Evolutionary conservation across 345 rosid species (phyloP).

Genomic region (Adansonia digitata): DNA sequence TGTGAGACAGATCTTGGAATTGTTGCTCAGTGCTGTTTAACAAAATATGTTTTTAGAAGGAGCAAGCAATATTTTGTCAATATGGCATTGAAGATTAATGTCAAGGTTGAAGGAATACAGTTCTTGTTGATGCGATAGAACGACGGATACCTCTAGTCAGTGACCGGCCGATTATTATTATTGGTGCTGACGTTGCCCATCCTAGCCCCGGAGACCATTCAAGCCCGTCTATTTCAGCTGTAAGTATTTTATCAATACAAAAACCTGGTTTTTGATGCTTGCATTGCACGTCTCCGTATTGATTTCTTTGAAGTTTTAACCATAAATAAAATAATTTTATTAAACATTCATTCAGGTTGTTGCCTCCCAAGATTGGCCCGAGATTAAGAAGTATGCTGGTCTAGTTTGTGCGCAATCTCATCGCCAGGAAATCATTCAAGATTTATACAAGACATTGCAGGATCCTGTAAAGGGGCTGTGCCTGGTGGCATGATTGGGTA

Average conservation of each 20-base stretch:
- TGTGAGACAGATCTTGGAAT: constrained; percentile 98
- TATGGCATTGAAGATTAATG: constrained; percentile 90
- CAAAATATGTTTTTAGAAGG: constrained; percentile 75
- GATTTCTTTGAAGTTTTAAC: neutral
- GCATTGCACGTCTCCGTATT: neutral
- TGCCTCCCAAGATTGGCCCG: constrained; percentile 99
- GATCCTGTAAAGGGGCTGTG: constrained; percentile 86
- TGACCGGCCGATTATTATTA: constrained; percentile 89
- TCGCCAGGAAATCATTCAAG: constrained; percentile 96
- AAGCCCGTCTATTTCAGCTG: constrained; percentile 98
- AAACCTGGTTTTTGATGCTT: neutral
- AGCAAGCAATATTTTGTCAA: constrained; percentile 84
- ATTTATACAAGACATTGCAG: constrained; percentile 85
- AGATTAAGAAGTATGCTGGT: constrained; percentile 91
- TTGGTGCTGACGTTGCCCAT: constrained; percentile 99
- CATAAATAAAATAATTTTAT: neutral
- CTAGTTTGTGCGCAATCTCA: constrained; percentile 98
- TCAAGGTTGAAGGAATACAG: constrained; percentile 96
- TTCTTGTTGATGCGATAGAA: constrained; percentile 85
- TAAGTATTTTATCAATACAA: constrained; percentile 32
- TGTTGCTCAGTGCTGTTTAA: constrained; percentile 94
- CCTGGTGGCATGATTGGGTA: constrained; percentile 99
- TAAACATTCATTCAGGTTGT: constrained; percentile 56
- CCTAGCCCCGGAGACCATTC: constrained; percentile 99
- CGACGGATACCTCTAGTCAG: constrained; percentile 92